Evolutionary conservation across 2,329 filamentous ascomycete genomes (phyloP), one percentile per base, ranked within the genome.

Genomic region (Aspergillus clavatus): DNA sequence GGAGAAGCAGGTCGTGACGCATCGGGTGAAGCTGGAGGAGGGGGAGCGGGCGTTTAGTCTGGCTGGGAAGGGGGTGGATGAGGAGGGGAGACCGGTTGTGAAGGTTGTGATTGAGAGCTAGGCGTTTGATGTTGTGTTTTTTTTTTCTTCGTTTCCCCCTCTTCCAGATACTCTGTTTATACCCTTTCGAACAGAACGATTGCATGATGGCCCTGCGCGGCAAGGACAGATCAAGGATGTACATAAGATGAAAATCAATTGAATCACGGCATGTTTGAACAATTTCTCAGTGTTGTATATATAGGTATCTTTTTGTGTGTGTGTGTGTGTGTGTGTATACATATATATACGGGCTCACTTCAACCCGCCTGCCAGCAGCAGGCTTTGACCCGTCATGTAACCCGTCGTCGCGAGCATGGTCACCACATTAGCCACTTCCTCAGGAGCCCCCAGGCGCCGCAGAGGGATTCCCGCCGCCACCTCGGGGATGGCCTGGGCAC

Each of bases 371-470:
- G 72, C 74, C 48, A 79, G 52, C 54, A 80, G 50, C 26, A 80
- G 68, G 49, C 75, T 79, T 61, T 80, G 77, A 1, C 76, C 77
- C 1, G 77, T 81, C 65, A 80, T 63, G 51, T 82, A 83, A 0
- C 80, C 80, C n/a, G 79, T 83, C 56, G 68, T 73, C 50, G 73
- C 77, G 38, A 81, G 64, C 80, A 82, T 82, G 2, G 73, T 74
- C 5, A 84, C 80, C 23, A 78, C 73, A 57, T 80, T 81, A 2
- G 79, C 80, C 41, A 77, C 78, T 62, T 84, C 80, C 40, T 79
- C 71, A 2, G 79, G 77, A 18, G 72, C 74, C 0, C 81, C 80
- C 27, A 82, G 61, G 35, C 80, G 68, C 2, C 78, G 77, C 2
- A 83, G 70, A 0, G 81, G 81, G 35, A 83, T 83, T 22, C 76